A percentile compares a stretch with the other conserved stretches of the same genome.
These are phyloP conservation scores for Catharanthus roseus DNA, from an alignment of 257 asterid species.

Conservation along the genomic window DNA sequence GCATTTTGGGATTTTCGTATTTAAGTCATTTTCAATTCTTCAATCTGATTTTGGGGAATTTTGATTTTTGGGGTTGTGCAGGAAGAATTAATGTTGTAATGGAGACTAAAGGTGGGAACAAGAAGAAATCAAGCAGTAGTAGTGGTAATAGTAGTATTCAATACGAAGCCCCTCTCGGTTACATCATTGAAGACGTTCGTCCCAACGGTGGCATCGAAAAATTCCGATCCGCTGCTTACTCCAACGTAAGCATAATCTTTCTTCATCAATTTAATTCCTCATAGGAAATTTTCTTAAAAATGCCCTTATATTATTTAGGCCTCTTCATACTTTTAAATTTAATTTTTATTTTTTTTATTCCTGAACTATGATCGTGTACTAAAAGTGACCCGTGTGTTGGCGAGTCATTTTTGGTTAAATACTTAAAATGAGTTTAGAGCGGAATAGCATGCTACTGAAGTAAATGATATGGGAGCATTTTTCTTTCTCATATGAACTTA, in stretches of 20 bases:
- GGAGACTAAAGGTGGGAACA: conserved; percentile 31
- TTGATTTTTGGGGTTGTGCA: background rate
- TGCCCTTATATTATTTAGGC: too few relatives aligned
- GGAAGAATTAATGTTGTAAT: conserved; percentile 25
- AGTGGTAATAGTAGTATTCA: conserved; percentile 13
- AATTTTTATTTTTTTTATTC: too few relatives aligned
- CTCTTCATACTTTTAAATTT: background rate
- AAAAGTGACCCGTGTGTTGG: too few relatives aligned
- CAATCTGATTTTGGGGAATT: background rate
- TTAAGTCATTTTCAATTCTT: too few relatives aligned
- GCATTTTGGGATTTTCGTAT: background rate
- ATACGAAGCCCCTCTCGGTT: conserved; percentile 46
- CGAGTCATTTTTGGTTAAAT: too few relatives aligned
- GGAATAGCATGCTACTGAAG: too few relatives aligned
- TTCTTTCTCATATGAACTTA: too few relatives aligned
- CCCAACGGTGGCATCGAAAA: conserved; percentile 44
- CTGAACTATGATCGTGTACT: too few relatives aligned
- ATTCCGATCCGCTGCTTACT: conserved; percentile 48
- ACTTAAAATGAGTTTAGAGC: too few relatives aligned
- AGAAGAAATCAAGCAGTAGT: conserved; percentile 21
- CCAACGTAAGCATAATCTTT: conserved; percentile 24
- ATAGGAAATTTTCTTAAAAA: too few relatives aligned
- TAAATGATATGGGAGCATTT: too few relatives aligned
- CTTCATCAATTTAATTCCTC: too few relatives aligned
- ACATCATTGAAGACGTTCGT: conserved; percentile 49